phyloP scores from a whole-genome alignment of 768 basidiomycete genomes.

The Suillus sp. region DNA sequence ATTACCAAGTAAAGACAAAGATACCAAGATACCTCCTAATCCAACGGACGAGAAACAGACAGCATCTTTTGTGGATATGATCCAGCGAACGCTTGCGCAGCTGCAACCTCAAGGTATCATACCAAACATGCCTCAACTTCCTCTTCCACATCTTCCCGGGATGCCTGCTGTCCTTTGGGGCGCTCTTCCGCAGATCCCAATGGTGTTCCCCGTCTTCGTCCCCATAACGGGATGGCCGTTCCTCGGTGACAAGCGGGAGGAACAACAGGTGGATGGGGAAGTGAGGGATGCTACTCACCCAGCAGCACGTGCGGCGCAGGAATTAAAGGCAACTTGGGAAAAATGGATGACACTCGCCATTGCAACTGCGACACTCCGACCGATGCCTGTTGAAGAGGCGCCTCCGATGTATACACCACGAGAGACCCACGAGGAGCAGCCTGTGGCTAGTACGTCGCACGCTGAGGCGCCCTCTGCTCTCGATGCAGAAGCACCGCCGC shows the following conservation, averaged over 20 bases:
- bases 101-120: conserved; percentile 61
- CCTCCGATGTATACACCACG: conserved; percentile 78
- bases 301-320: conserved; percentile 53
- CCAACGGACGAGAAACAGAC: conserved; percentile 39
- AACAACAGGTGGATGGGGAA: conserved; percentile 29
- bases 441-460: conserved; percentile 7
- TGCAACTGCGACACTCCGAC: conserved; percentile 48
- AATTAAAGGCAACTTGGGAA: conserved; percentile 73
- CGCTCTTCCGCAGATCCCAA: conserved; percentile 64
- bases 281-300: conserved; percentile 38
- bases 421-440: conserved; percentile 32
- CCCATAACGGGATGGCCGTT: conserved; percentile 69
- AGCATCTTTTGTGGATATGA: conserved; percentile 63
- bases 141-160: conserved; percentile 62
- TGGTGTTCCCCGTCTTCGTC: conserved; percentile 80
- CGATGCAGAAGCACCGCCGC: conserved; percentile 21
- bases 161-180: conserved; percentile 66
- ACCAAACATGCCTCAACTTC: conserved; percentile 50
- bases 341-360: conserved; percentile 66
- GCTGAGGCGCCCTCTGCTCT: conserved; percentile 11
- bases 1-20: conserved; percentile 12
- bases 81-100: conserved; percentile 71
- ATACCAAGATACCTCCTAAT: conserved; percentile 27
- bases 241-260: conserved; percentile 52
- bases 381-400: conserved; percentile 50